Base-by-base conservation (phyloP, 108 stramenopile species). In the Fragilariopsis cylindrus region DNA sequence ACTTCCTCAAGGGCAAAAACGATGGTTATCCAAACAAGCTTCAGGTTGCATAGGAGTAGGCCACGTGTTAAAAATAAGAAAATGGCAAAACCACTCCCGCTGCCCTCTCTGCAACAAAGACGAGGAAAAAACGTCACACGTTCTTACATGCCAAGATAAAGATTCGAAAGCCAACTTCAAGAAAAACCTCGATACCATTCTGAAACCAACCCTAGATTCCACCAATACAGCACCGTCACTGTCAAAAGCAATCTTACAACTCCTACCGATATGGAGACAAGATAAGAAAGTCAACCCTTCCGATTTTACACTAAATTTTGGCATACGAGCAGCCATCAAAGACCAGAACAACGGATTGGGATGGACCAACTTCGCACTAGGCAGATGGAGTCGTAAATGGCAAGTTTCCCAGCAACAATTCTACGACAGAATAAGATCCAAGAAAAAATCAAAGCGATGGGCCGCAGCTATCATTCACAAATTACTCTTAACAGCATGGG, bases 331-430 rank as follows among this genome's bases (percentile, higher is more conserved):
- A 8, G 65, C 65, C 39, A 7, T 66, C 12, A 9, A 21, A 13
- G 40, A 9, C 15, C 65, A 66, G 43, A 12, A 41, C 15, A 13
- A 66, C 16, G 9, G 30, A 30, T 30, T 66, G 9, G 65, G 65
- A 43, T 66, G 65, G 65, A 44, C 43, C 8, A 45, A 45, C 12
- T 66, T 66, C 16, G 16, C 16, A 9, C n/a, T 66, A 7, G 65
- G 65, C 8, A 11, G 9, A 12, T 66, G 65, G 65, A 41, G 47
- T 45, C 15, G 8, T 46, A 12, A 9, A 12, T 66, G 65, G 65
- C 40, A 12, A 9, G 11, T n/a, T 7, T 9, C 42, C 8, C 42
- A 66, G 9, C 42, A 66, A 66, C 8, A 41, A 9, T 44, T 46
- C 42, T 11, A 13, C 11, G 43, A 9, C 9, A 15, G 30, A 7